Conservation (phyloP, 345 rosid species). For the Diplotaxis tenuifolia region DNA sequence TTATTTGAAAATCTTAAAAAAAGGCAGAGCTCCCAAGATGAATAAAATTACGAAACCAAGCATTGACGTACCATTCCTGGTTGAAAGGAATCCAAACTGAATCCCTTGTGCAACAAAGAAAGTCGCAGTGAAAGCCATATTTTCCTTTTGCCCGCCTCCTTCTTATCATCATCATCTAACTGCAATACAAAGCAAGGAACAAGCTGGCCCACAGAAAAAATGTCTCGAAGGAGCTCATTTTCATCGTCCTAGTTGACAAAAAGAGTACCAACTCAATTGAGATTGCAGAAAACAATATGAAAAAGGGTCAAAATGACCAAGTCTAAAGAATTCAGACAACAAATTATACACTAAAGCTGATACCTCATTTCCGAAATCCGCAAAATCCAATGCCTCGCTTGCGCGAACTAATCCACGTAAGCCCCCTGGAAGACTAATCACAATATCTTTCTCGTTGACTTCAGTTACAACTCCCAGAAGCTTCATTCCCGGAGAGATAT, state of each 20-base stretch:
- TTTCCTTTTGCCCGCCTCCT: conserved; percentile 68
- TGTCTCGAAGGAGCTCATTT: conserved; percentile 47
- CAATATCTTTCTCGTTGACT: conserved; percentile 91
- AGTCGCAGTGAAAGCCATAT: conserved; percentile 90
- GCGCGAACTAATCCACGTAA: conserved; percentile 90
- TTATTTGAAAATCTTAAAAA: not conserved
- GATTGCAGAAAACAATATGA: conserved; percentile 13
- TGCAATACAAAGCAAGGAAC: conserved; percentile 82
- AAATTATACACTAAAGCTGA: not conserved
- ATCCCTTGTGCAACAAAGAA: conserved; percentile 71
- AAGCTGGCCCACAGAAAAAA: conserved; percentile 70
- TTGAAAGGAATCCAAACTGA: conserved; percentile 70
- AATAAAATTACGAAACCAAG: conserved; percentile 1
- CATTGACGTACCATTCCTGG: conserved; percentile 79
- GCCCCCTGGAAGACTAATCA: conserved; percentile 85
- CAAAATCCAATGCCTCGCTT: conserved; percentile 66
- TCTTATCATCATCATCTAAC: conserved; percentile 82
- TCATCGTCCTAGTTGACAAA: conserved; percentile 53
- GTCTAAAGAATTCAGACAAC: not conserved
- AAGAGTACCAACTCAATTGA: conserved; percentile 14
- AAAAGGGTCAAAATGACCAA: not conserved
- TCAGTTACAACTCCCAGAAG: conserved; percentile 91
- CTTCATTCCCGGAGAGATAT: conserved; percentile 91
- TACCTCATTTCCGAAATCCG: conserved; percentile 61
- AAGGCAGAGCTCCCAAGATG: conserved; percentile 2